These are phyloP conservation scores for Ambrosia artemisiifolia DNA, from an alignment of 129 eudicot species.

Conservation along the genomic window DNA sequence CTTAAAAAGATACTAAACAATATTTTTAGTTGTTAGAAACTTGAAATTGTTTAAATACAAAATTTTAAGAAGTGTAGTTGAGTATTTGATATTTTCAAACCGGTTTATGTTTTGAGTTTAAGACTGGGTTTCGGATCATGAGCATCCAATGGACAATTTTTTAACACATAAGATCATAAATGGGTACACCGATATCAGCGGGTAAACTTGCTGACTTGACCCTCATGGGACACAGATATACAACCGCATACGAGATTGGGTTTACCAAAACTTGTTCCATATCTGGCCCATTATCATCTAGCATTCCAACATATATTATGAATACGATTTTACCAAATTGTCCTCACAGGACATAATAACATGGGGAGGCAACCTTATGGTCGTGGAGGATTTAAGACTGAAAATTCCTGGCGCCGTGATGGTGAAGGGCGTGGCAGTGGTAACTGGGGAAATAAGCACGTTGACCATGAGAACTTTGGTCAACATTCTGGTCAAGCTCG, in stretches of 20 bases:
- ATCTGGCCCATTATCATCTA: background rate
- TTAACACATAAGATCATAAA: too few relatives aligned
- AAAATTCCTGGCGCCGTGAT: slow-evolving; percentile 42
- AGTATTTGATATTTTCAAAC: too few relatives aligned
- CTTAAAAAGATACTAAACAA: too few relatives aligned
- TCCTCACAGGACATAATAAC: slow-evolving; percentile 38
- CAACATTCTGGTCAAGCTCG: slow-evolving; percentile 27
- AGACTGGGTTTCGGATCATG: too few relatives aligned
- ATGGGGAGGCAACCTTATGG: slow-evolving; percentile 40
- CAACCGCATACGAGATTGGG: background rate
- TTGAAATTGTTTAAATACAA: too few relatives aligned
- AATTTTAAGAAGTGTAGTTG: too few relatives aligned
- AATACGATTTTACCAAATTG: slow-evolving; percentile 10
- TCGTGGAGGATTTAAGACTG: slow-evolving; percentile 53
- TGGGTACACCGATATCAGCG: background rate
- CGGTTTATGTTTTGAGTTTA: too few relatives aligned
- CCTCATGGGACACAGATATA: background rate
- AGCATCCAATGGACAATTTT: too few relatives aligned
- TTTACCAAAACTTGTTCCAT: too few relatives aligned
- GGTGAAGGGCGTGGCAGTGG: slow-evolving; percentile 35
- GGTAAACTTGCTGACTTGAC: background rate
- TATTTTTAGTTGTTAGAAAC: background rate
- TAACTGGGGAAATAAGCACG: slow-evolving; percentile 20
- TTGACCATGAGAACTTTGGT: slow-evolving; percentile 21
- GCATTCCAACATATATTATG: background rate